Evolutionary conservation across 495 filamentous ascomycete genomes (phyloP), one percentile per base, ranked within the genome.

Genomic region (Penicillium bialowiezense): DNA sequence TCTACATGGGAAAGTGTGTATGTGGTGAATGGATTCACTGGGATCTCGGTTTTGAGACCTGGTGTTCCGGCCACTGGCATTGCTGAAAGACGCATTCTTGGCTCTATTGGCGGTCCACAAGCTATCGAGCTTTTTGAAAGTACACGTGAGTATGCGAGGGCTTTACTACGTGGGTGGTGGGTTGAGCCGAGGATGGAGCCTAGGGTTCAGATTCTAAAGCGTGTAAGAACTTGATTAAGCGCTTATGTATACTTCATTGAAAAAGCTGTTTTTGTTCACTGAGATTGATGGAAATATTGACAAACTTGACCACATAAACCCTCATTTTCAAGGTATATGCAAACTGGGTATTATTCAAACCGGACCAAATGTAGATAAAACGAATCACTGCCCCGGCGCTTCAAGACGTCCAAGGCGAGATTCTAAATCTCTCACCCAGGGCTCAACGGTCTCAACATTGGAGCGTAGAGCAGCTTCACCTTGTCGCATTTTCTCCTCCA

Each of bases 371-470:
- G 35, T 39, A 48, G 49, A 52, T 17, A 41, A 13, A 41, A 53
- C n/a, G 26, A 13, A 45, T 28, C 31, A 50, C 31, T 44, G 24
- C 12, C 49, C 51, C 47, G 53, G 50, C 17, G 49, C 57, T 33
- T 62, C 70, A 54, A 87, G 62, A 41, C 74, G 75, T 14, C 73
- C 77, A 63, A 95, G 77, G 64, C 85, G 85, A 50, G 73, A 77
- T 71, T 98, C 93, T 31, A 98, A 65, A 32, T 87, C 88, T 65
- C 85, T 88, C 13, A 98, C 90, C 92, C 91, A 96, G 35, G 79
- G 82, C 53, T 91, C 86, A 31, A 97, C 84, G 14, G 86, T 77
- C 41, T 83, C 82, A 61, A 90, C 83, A 64, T 98, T 97, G 24
- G 73, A 77, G 52, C 77, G 78, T 67, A 92, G 81, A n/a, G 81